Conservation (phyloP, 169 alveolate species). For the Babesia caballi region DNA sequence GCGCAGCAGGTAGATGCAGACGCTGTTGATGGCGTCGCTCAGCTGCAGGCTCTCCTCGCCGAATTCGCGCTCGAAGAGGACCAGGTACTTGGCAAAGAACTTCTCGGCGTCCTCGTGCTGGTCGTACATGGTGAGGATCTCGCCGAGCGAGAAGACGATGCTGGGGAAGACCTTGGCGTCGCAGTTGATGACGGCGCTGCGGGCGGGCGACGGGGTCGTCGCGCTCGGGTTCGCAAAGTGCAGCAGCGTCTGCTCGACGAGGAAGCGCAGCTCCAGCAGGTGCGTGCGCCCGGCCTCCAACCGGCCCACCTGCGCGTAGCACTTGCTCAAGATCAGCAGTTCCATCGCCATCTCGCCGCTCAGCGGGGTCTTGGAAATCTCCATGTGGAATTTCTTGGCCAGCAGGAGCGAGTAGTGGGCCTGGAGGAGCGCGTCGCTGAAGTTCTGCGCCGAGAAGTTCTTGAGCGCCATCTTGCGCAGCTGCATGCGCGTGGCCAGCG, state of each 20-base stretch:
- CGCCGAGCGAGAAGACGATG: conserved; percentile 53
- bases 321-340: conserved; percentile 75
- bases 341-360: conserved; percentile 82
- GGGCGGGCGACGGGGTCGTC: not conserved
- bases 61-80: conserved; percentile 21
- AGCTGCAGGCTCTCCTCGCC: conserved; percentile 48
- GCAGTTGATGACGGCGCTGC: conserved; percentile 47
- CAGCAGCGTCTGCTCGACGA: conserved; percentile 78
- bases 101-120: conserved; percentile 51
- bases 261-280: conserved; percentile 73
- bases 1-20: conserved; percentile 67
- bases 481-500: conserved; percentile 63
- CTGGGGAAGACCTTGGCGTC: conserved; percentile 45
- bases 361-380: conserved; percentile 43
- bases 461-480: conserved; percentile 58
- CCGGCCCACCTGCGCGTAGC: conserved; percentile 79
- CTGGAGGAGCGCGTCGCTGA: conserved; percentile 52
- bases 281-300: conserved; percentile 71
- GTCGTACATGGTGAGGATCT: conserved; percentile 51
- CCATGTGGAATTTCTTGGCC: conserved; percentile 64
- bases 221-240: conserved; percentile 51
- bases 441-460: conserved; percentile 53
- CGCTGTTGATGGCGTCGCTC: conserved; percentile 72
- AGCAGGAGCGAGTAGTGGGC: conserved; percentile 62
- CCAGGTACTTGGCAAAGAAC: conserved; percentile 57